These are phyloP conservation scores for Flaveria bidentis DNA, from an alignment of 129 eudicot species.

Conservation along the genomic window DNA sequence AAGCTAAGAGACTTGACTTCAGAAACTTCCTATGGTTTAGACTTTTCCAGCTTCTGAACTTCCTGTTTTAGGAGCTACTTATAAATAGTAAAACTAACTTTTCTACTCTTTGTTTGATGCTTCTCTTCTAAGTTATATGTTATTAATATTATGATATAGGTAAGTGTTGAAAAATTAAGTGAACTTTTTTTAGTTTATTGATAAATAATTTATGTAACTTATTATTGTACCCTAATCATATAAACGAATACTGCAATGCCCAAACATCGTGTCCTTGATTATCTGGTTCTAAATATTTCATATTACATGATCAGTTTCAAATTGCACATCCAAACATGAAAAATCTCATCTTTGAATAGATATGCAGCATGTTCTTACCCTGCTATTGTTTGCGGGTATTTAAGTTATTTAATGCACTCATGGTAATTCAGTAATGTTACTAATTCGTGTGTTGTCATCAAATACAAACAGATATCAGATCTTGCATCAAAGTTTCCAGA, in stretches of 20 bases:
- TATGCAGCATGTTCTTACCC: not conserved
- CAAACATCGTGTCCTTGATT: not conserved
- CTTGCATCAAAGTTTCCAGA: conserved; percentile 74
- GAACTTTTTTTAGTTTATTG: not conserved
- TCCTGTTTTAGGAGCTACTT: not conserved
- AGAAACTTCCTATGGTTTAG: too few relatives aligned
- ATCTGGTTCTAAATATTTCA: not conserved
- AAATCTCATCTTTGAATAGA: not conserved
- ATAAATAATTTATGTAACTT: not conserved
- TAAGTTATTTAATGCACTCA: not conserved
- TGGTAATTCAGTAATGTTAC: not conserved
- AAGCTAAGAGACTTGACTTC: too few relatives aligned
- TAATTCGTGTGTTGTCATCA: conserved; percentile 12
- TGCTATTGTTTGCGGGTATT: not conserved
- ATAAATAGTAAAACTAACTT: not conserved
- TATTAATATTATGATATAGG: not conserved
- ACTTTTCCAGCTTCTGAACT: not conserved
- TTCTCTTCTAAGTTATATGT: not conserved
- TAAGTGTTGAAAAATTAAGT: not conserved
- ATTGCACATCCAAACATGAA: conserved; percentile 1
- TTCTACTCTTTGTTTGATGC: not conserved
- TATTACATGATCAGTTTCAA: not conserved
- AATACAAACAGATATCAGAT: conserved; percentile 52
- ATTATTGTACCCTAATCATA: not conserved
- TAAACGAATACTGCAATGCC: not conserved